Evolutionary conservation across 306 rosid genomes (phyloP).

Genomic region (Amphicarpaea edgeworthii): DNA sequence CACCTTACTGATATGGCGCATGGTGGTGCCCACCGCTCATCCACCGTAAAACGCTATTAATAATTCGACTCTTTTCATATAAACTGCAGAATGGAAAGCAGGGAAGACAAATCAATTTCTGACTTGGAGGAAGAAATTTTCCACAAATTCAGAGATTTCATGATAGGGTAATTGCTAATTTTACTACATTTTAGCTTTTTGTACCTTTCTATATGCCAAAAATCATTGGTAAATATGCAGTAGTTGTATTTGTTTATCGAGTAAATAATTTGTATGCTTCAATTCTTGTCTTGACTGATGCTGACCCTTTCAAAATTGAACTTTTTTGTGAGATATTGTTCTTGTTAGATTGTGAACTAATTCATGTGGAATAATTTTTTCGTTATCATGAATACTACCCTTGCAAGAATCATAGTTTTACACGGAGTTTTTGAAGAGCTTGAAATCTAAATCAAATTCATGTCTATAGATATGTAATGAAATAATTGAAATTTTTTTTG

Average conservation of each 20-base stretch:
- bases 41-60: too few relatives aligned
- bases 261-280: background rate
- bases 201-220: background rate
- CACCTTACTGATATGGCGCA: too few relatives aligned
- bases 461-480: conserved; percentile 18
- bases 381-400: background rate
- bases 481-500: conserved; percentile 4
- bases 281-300: background rate
- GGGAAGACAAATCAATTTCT: conserved; percentile 43
- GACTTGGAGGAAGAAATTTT: conserved; percentile 47
- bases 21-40: too few relatives aligned
- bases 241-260: background rate
- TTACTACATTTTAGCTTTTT: background rate
- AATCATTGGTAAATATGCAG: background rate
- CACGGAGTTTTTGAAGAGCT: background rate
- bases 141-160: conserved; percentile 61
- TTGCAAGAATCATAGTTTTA: conserved; percentile 20
- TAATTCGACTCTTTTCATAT: too few relatives aligned
- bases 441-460: background rate
- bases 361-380: conserved; percentile 1
- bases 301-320: background rate
- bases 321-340: background rate
- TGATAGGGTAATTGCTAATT: conserved; percentile 64
- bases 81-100: conserved; percentile 51
- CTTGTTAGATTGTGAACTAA: conserved; percentile 5